A percentile compares a stretch with the other conserved stretches of the same genome.
phyloP scores from a whole-genome alignment of 2,329 filamentous ascomycete genomes.

The Dryadomyces quercus-mongolicae region DNA sequence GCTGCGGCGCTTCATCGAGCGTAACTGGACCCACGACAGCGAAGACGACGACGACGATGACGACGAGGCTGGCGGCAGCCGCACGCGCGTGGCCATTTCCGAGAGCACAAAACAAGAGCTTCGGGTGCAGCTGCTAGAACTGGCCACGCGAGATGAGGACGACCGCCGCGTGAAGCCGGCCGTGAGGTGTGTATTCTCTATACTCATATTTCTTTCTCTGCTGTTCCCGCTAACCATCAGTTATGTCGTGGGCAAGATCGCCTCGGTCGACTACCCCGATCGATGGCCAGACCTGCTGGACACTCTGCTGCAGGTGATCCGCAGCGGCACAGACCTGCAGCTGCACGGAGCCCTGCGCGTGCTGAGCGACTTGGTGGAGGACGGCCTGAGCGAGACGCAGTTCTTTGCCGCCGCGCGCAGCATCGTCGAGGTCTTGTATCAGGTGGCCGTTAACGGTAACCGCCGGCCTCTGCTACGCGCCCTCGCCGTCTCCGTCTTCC shows the following conservation, averaged over 20 bases:
- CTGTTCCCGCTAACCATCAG: slow-evolving; percentile 21
- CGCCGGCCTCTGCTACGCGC: slow-evolving; percentile 68
- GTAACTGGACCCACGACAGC: slow-evolving; percentile 69
- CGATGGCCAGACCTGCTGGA: slow-evolving; percentile 87
- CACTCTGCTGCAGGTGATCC: slow-evolving; percentile 64
- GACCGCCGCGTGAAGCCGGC: slow-evolving; percentile 80
- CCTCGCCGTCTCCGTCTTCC: slow-evolving; percentile 80
- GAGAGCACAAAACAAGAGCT: slow-evolving; percentile 65
- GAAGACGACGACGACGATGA: slow-evolving; percentile 66
- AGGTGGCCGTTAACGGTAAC: slow-evolving; percentile 64
- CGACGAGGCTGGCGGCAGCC: slow-evolving; percentile 32
- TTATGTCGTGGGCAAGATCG: slow-evolving; percentile 82
- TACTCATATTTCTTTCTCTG: not conserved
- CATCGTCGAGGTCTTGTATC: slow-evolving; percentile 72
- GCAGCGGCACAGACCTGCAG: slow-evolving; percentile 63
- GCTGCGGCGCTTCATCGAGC: slow-evolving; percentile 72
- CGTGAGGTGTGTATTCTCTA: slow-evolving; percentile 54
- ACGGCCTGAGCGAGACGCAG: slow-evolving; percentile 84
- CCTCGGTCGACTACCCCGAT: slow-evolving; percentile 83
- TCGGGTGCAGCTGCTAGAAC: slow-evolving; percentile 60
- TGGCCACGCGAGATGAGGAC: slow-evolving; percentile 60
- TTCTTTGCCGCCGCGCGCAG: slow-evolving; percentile 85
- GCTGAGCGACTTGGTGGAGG: slow-evolving; percentile 79
- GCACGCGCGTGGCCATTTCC: slow-evolving; percentile 49
- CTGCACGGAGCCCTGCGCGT: slow-evolving; percentile 84